Base-by-base conservation (phyloP, 768 basidiomycete genomes). In the Termitomyces sp. region DNA sequence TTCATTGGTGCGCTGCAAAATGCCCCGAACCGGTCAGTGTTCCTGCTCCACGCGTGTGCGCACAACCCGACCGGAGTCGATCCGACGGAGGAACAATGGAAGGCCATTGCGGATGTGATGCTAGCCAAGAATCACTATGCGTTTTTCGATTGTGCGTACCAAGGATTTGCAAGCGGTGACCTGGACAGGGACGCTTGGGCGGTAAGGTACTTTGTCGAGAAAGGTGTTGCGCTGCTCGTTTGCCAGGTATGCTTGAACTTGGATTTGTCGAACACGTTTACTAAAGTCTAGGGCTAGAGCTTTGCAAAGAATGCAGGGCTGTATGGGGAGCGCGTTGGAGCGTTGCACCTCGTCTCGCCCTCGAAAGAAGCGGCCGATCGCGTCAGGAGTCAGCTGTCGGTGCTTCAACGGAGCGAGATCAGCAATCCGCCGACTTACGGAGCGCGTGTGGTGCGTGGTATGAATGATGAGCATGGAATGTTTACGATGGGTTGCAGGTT, bases 11-110 rank as follows among this genome's bases (percentile, higher is more conserved):
- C 85, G 12, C 74, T 96, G 65, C 70, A 85, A 68, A 77, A 71
- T 52, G 93, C 93, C 1, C 86, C 91, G 7, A 75, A 81, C 12
- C 84, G 87, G 20, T 96, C 94, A 3, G 89, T 95, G 59, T 90
- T 98, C 75, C 77, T 99, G 64, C 75, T 99, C 45, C 96, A 98
- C 70, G 92, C 90, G 9, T 97, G 95, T 72, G 96, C 95, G 44
- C 96, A 98, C 75, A 98, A 98, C 71, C 96, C 95, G 8, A 98
- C 96, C 2, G 96, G 96, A 2, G 92, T 96, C 33, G 96, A 98
- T 74, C 96, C 95, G 7, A 94, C 93, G 38, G 73, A 72, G 50
- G 93, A 90, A 66, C 90, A 98, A 73, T 98, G 96, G 96, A 77
- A 82, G 63, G 73, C 78, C 60, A 83, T 98, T 67, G 90, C 91